These are phyloP conservation scores for Diplogelasinospora grovesii DNA, from an alignment of 495 filamentous ascomycete species.

Conservation along the genomic window DNA sequence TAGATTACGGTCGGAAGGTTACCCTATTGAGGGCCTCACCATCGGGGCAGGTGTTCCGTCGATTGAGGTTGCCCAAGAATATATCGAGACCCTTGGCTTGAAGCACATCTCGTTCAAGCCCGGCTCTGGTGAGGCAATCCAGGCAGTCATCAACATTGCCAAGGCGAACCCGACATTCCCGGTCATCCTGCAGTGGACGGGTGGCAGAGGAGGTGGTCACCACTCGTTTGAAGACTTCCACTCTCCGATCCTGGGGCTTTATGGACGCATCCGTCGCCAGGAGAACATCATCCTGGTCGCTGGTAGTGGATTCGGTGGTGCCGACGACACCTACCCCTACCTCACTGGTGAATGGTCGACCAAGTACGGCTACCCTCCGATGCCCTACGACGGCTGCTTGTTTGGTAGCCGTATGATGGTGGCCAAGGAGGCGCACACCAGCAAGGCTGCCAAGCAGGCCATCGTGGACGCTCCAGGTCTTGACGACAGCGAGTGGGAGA, in stretches of 20 bases:
- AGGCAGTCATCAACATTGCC: constrained; percentile 85
- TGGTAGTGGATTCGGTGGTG: constrained; percentile 86
- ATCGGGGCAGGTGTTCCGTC: constrained; percentile 93
- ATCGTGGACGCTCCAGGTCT: constrained; percentile 87
- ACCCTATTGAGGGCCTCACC: constrained; percentile 89
- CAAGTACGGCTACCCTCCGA: constrained; percentile 79
- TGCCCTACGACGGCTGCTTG: constrained; percentile 88
- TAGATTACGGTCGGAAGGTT: constrained; percentile 75
- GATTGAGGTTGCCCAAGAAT: constrained; percentile 89
- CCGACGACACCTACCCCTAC: constrained; percentile 90
- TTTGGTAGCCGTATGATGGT: constrained; percentile 94
- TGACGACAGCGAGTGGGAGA: constrained; percentile 87
- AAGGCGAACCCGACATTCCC: constrained; percentile 87
- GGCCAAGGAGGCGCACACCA: constrained; percentile 91
- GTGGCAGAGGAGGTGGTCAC: constrained; percentile 87
- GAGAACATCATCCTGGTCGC: constrained; percentile 84
- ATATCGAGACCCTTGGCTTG: constrained; percentile 86
- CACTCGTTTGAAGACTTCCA: constrained; percentile 97
- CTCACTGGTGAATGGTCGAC: constrained; percentile 82
- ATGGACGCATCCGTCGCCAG: constrained; percentile 71
- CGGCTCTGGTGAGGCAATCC: constrained; percentile 81
- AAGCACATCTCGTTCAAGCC: constrained; percentile 96
- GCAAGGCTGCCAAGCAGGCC: constrained; percentile 86
- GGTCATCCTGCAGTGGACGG: constrained; percentile 90
- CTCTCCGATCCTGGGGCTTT: constrained; percentile 86